phyloP scores from a whole-genome alignment of 169 alveolate species.

The Cryptosporidium ubiquitum region DNA sequence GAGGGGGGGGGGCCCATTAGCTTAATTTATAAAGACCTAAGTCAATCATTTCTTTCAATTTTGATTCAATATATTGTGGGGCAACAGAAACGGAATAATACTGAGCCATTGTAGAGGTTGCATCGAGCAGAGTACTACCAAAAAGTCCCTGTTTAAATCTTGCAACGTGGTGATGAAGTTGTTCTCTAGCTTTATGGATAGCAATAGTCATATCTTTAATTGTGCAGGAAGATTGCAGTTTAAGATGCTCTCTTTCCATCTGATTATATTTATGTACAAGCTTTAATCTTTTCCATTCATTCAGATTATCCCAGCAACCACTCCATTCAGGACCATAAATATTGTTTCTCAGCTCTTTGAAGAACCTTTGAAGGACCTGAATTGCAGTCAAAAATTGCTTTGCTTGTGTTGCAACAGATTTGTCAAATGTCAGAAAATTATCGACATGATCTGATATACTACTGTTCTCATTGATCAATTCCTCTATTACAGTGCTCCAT shows the following conservation, averaged over 20 bases:
- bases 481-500: conserved; percentile 70
- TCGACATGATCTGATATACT: conserved; percentile 61
- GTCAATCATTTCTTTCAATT: conserved; percentile 51
- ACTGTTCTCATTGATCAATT: conserved; percentile 57
- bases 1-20: not conserved
- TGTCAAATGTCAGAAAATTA: conserved; percentile 41
- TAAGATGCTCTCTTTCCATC: conserved; percentile 42
- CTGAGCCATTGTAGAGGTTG: conserved; percentile 59
- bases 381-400: conserved; percentile 57
- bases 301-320: conserved; percentile 57
- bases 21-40: conserved; percentile 26
- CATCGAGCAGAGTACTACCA: conserved; percentile 57
- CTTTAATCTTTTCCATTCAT: conserved; percentile 62
- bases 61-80: conserved; percentile 55
- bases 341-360: conserved; percentile 50
- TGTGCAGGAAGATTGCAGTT: conserved; percentile 36
- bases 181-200: conserved; percentile 73
- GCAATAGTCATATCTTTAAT: conserved; percentile 74
- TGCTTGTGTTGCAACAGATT: conserved; percentile 56
- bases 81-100: conserved; percentile 69
- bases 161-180: conserved; percentile 52
- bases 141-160: conserved; percentile 55
- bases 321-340: conserved; percentile 70
- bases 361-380: conserved; percentile 58
- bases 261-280: conserved; percentile 20